Evolutionary conservation across 495 filamentous ascomycete species (phyloP), one percentile per base, ranked within the genome.

Genomic region (Sphaerosporella brunnea): DNA sequence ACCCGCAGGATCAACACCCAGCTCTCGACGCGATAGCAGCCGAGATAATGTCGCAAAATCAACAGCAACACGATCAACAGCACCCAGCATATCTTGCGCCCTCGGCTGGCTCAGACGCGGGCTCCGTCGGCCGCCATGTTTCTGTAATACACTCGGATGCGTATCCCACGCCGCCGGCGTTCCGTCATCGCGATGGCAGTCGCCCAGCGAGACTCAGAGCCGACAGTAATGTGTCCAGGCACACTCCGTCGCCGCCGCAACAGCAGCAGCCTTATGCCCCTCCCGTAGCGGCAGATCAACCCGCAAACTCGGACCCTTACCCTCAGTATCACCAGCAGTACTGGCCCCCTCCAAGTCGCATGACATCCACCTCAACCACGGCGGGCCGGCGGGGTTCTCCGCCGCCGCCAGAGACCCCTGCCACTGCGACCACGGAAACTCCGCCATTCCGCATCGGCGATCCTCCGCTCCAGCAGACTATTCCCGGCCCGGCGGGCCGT

Each of bases 321-420:
- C 66, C 66, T 21, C 68, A 74, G 21, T 74, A 72, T 56, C 73
- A 73, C 48, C 78, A 80, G 54, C 77, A 78, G 53, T 80, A 78
- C 62, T 82, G 72, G 60, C 77, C 79, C 19, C 73, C 78, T 38
- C 74, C 66, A 63, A 47, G 66, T 50, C 95, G 62, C 82, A 87
- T 64, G 23, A 85, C 87, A 13, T 95, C 90, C 0, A 93, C 77
- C 0, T 93, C 87, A 1, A 97, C 90, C 5, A 96, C 92, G 8
- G 73, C 83, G 48, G 90, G 88, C 24, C 80, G 84, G 60, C 74
- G 90, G 52, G 90, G 90, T 16, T 95, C 88, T 18, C 90, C 90
- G 1, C 87, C 92, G 4, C 90, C 90, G 2, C 90, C 90, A 2
- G 92, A 96, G 61, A 96, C 90, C 0, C 90, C 90, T n/a, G 72